Base-by-base conservation (phyloP, 169 alveolate genomes). In the Plasmodium inui region DNA sequence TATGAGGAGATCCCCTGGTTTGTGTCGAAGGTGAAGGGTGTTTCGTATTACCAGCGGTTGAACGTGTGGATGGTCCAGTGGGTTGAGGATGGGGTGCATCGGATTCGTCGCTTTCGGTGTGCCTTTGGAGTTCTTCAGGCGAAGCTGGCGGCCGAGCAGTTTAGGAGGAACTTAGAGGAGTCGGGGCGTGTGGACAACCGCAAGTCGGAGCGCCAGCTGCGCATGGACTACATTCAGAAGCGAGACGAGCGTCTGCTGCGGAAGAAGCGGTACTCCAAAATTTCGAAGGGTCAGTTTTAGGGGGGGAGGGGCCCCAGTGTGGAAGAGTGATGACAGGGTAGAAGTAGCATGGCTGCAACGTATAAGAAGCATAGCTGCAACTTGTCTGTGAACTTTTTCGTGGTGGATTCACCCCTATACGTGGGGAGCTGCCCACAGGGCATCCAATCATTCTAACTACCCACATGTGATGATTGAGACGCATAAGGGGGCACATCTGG, bases 11-110 rank as follows among this genome's bases (percentile, higher is more conserved):
- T 94, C 14, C 98, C 98, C 32, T 94, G 92, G 89, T 86, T 70
- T 32, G 78, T 95, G 71, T 96, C 97, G 12, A 93, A 95, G 39
- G 96, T 92, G 14, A 95, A 95, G 73, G 95, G 97, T 32, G 97
- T 96, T 30, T 91, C 93, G 28, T 96, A 72, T 84, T 96, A 96
- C 73, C 53, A 93, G 61, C 94, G 97, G 92, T 84, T 97, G 82
- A 95, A 97, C 71, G 98, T 96, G n/a, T 97, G 97, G 97, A 85
- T 97, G 53, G 96, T 97, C 22, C 97, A 97, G 72, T 97, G 98
- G 98, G 88, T 93, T 14, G 98, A 97, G 82, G 93, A 97, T 80
- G 98, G 98, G 4, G 92, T 94, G n/a, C 98, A 96, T 79, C 83
- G 98, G 28, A 89, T 95, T 72, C 95, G 98, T 37, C 92, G 98